These are phyloP conservation scores for Sechiopsis laciniata DNA, from an alignment of 306 rosid species.

Conservation along the genomic window DNA sequence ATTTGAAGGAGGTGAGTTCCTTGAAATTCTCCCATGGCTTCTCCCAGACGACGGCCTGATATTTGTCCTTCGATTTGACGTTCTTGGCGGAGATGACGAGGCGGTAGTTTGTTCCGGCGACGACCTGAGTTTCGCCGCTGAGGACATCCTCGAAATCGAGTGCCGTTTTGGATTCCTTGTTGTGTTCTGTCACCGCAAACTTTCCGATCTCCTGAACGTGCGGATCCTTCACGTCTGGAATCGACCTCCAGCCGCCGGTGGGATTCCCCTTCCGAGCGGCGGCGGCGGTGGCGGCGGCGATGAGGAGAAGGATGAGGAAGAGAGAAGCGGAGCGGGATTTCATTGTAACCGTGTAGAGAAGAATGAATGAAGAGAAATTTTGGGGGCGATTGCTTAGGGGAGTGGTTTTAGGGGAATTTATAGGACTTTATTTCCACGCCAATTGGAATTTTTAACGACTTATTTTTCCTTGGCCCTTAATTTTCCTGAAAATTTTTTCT, in stretches of 20 bases:
- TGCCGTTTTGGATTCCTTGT: neutral
- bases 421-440: neutral
- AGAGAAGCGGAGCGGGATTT: neutral
- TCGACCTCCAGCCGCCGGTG: neutral
- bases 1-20: neutral
- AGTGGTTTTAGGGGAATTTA: neutral
- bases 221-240: neutral
- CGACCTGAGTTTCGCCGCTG: neutral
- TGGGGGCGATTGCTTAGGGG: neutral
- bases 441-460: no score
- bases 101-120: neutral
- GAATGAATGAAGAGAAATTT: neutral
- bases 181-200: neutral
- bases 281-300: neutral
- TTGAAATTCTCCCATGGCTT: constrained; percentile 3
- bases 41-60: neutral
- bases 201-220: neutral
- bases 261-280: neutral
- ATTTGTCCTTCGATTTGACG: neutral
- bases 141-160: neutral
- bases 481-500: no score
- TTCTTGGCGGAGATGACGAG: neutral
- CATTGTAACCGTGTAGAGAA: neutral
- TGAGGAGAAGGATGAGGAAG: neutral
- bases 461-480: no score